Base-by-base conservation (phyloP, 1,139 yeast genomes). In the Yamadazyma conglobata region DNA sequence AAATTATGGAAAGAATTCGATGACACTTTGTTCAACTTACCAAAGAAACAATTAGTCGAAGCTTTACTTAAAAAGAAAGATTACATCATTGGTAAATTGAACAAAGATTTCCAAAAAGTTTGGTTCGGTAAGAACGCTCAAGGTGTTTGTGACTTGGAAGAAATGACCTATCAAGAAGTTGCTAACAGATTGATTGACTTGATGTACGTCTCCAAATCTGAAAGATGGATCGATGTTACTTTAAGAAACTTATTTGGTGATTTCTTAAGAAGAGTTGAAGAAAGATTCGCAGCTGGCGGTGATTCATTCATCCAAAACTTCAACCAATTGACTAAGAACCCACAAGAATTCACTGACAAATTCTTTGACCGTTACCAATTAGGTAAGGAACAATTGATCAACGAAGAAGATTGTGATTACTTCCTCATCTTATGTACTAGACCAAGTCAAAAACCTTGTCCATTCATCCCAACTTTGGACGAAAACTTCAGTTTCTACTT, bases 1-100 rank as follows among this genome's bases (percentile, higher is more conserved):
- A 59, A 86, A 62, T 78, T 91, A 57, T 91, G 99, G 99, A 83
- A 83, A 58, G 97, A 91, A 64, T 72, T 91, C 66, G 99, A 91
- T 61, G 93, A 87, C 47, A 86, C 95, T 30, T 78, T 91, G 48
- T 91, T 91, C 73, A 73, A 77, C 51, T 73, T 88, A 58, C 96
- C 98, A 55, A 88, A 89, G 71, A 77, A 78, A 60, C 91, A 91
- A 67, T 66, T 93, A 44, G 66, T 84, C 33, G 94, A 84, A 31
- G 89, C 93, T 30, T 72, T 91, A 53, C 74, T 64, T 50, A 75
- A 84, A 50, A 88, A 88, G 79, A 87, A 77, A 58, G 93, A 82
- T 54, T 82, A 86, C 64, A 86, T 91, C 50, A 87, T 88, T 55
- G 63, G 71, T 46, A 83, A 77, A 50, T 77, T 91, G 62, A 91